A percentile compares a stretch with the other conserved stretches of the same genome.
These are phyloP conservation scores for Suhomyces prunicola DNA, from an alignment of 805 yeast species.

Conservation along the genomic window DNA sequence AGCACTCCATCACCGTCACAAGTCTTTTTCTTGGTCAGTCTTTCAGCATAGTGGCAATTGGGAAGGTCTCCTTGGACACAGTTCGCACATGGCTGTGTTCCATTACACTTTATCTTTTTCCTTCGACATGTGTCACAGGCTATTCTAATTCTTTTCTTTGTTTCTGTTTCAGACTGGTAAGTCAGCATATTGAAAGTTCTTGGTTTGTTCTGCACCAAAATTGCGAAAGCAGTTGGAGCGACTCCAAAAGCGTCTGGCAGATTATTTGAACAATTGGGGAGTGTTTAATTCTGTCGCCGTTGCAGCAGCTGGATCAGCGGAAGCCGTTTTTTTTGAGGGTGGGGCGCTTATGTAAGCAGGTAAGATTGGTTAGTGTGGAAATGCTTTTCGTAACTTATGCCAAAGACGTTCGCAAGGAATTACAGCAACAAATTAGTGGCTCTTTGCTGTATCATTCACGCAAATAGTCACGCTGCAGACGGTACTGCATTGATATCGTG, in stretches of 20 bases:
- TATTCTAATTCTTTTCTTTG: slow-evolving; percentile 13
- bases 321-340: too few relatives aligned
- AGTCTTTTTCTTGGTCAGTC: slow-evolving; percentile 8
- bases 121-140: slow-evolving; percentile 34
- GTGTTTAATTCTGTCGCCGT: background rate
- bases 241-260: background rate
- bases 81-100: slow-evolving; percentile 27
- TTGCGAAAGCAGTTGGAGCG: too few relatives aligned
- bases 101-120: slow-evolving; percentile 34
- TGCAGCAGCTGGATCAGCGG: background rate
- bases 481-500: background rate
- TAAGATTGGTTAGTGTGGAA: too few relatives aligned
- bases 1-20: background rate
- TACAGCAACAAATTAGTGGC: background rate
- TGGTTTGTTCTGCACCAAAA: background rate
- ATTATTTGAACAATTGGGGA: background rate
- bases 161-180: background rate
- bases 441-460: too few relatives aligned
- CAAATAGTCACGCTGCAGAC: background rate
- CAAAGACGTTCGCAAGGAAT: too few relatives aligned
- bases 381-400: too few relatives aligned
- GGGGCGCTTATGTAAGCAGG: background rate
- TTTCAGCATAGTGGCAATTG: slow-evolving; percentile 24
- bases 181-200: background rate
- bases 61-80: slow-evolving; percentile 17